Percentiles rank a stretch among this genome's conserved stretches.
Evolutionary conservation across 75 land plant genomes (phyloP).

Genomic region (Ceratopteris richardii): DNA sequence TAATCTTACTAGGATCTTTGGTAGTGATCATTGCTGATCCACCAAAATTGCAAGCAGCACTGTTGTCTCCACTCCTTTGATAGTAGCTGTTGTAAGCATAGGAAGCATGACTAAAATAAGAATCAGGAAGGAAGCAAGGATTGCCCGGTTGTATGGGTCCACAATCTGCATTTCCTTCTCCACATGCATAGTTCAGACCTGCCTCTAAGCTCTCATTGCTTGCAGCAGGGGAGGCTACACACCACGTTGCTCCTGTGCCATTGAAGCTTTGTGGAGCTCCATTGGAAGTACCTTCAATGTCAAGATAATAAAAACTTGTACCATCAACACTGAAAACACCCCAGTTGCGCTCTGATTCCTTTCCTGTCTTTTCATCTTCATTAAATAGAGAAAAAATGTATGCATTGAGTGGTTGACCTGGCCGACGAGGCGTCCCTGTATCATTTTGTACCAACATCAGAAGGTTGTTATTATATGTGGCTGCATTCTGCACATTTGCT

Average conservation of each 20-base stretch:
- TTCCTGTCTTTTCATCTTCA: slow-evolving; percentile 57
- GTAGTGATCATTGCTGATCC: slow-evolving; percentile 65
- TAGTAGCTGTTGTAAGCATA: slow-evolving; percentile 81
- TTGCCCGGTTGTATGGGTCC: slow-evolving; percentile 38
- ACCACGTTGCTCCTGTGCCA: slow-evolving; percentile 13
- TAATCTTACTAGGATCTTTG: slow-evolving; percentile 61
- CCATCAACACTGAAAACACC: slow-evolving; percentile 58
- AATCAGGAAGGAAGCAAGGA: slow-evolving; percentile 54
- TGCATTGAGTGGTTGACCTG: slow-evolving; percentile 46
- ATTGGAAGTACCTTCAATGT: not conserved
- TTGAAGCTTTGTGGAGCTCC: slow-evolving; percentile 5
- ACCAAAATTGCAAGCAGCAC: slow-evolving; percentile 64
- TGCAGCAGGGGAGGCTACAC: slow-evolving; percentile 55
- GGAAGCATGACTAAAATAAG: slow-evolving; percentile 48
- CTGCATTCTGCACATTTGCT: slow-evolving; percentile 34
- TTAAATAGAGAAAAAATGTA: slow-evolving; percentile 76
- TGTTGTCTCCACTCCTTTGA: slow-evolving; percentile 47
- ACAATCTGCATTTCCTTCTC: slow-evolving; percentile 64
- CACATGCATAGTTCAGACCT: slow-evolving; percentile 71
- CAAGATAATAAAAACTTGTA: slow-evolving; percentile 43
- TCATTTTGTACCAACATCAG: slow-evolving; percentile 39
- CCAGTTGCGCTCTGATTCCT: slow-evolving; percentile 67
- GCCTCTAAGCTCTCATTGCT: slow-evolving; percentile 33
- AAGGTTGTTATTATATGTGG: slow-evolving; percentile 61
- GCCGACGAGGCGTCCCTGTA: slow-evolving; percentile 58